Conservation (phyloP, 306 rosid genomes). For the Lagenaria siceraria region DNA sequence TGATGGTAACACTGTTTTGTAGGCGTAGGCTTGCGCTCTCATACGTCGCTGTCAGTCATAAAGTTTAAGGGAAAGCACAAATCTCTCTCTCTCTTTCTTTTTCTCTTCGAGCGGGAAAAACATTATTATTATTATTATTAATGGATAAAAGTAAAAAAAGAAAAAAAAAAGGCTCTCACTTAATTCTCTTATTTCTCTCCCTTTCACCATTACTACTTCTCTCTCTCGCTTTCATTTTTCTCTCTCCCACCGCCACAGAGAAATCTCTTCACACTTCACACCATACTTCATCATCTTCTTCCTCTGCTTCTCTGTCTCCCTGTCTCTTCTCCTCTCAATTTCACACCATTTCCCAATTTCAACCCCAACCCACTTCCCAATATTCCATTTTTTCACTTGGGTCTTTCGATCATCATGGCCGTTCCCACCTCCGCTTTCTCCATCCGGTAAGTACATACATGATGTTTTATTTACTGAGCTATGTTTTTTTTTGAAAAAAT, state of each 20-base stretch:
- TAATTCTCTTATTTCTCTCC: constrained; percentile 5
- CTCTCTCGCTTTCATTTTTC: not conserved
- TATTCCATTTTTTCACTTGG: not conserved
- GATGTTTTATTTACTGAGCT: not conserved
- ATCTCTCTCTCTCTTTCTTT: not conserved
- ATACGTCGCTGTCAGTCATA: constrained; percentile 85
- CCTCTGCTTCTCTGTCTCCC: constrained; percentile 4
- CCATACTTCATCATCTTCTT: constrained; percentile 7
- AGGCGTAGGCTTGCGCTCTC: constrained; percentile 45
- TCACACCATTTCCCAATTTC: not conserved
- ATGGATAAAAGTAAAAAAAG: not conserved
- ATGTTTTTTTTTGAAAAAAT: too few relatives aligned
- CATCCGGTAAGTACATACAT: constrained; percentile 43
- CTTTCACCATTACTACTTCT: not conserved
- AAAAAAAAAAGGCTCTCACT: not conserved
- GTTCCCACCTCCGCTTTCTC: constrained; percentile 56
- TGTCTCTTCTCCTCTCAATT: not conserved
- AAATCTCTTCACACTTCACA: not conserved
- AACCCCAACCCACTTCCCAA: not conserved
- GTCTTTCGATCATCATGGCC: constrained; percentile 41
- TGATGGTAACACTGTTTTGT: constrained; percentile 29
- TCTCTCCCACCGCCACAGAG: not conserved
- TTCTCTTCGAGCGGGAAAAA: constrained; percentile 4
- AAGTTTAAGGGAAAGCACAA: constrained; percentile 30
- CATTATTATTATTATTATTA: not conserved